Conservation (phyloP, 148 eudicot species). For the Bassia scoparia region DNA sequence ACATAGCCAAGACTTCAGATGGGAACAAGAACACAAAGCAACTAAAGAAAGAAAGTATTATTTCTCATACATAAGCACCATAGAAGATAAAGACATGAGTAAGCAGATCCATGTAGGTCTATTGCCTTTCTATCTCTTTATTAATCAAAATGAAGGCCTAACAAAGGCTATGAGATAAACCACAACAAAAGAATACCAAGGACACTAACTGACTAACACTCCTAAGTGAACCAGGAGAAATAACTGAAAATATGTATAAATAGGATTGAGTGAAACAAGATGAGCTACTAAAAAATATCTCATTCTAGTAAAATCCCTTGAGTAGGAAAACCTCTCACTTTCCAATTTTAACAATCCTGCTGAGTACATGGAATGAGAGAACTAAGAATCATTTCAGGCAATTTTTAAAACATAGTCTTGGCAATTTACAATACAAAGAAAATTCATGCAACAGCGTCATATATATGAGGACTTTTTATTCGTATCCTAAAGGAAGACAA, state of each 20-base stretch:
- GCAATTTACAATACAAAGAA: neutral
- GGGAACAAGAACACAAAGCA: neutral
- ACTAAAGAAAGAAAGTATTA: neutral
- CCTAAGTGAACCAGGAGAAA: neutral
- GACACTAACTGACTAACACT: neutral
- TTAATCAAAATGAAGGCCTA: no score
- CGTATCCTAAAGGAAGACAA: neutral
- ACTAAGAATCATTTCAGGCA: no score
- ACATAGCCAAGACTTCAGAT: slow-evolving; percentile 1
- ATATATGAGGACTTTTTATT: no score
- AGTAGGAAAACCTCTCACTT: neutral
- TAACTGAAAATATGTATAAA: neutral
- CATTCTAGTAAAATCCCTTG: neutral
- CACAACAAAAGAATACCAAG: neutral
- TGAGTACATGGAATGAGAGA: neutral
- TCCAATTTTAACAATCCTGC: neutral
- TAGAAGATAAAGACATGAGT: neutral
- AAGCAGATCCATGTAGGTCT: no score
- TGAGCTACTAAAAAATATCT: neutral
- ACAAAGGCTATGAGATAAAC: no score
- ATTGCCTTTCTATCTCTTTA: no score
- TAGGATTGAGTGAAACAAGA: neutral
- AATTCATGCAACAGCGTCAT: no score
- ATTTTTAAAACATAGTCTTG: neutral
- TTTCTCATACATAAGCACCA: neutral